phyloP scores from a whole-genome alignment of 1,139 yeast genomes.

The Diutina rugosa region DNA sequence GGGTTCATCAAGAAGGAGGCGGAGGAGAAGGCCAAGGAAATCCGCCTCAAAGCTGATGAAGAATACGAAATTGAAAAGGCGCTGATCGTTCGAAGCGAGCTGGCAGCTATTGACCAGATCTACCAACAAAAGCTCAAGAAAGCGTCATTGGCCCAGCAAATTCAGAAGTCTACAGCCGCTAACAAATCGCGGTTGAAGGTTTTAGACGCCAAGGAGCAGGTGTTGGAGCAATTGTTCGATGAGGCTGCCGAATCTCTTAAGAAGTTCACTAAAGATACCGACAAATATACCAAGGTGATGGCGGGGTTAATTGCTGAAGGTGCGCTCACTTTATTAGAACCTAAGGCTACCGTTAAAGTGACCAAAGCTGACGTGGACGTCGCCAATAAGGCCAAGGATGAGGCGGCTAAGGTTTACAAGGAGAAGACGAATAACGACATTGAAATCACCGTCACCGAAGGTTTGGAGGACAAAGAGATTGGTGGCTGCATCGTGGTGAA shows the following conservation, averaged over 20 bases:
- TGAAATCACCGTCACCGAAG: conserved; percentile 40
- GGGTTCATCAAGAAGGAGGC: conserved; percentile 98
- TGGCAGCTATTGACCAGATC: conserved; percentile 70
- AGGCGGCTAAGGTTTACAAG: conserved; percentile 53
- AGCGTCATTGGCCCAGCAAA: conserved; percentile 87
- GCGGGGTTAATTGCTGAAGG: conserved; percentile 79
- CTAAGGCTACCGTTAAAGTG: conserved; percentile 48
- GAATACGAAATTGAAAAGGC: conserved; percentile 98
- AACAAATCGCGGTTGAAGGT: conserved; percentile 91
- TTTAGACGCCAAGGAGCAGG: conserved; percentile 74
- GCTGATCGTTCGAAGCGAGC: conserved; percentile 83
- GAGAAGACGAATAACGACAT: conserved; percentile 41
- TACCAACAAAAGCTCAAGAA: conserved; percentile 83
- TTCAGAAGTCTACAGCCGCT: conserved; percentile 86
- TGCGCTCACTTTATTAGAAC: conserved; percentile 61
- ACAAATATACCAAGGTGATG: conserved; percentile 56
- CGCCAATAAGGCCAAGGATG: conserved; percentile 50
- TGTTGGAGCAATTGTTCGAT: conserved; percentile 62
- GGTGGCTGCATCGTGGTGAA: conserved; percentile 80
- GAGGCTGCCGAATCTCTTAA: conserved; percentile 54
- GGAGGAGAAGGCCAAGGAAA: conserved; percentile 95
- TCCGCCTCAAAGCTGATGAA: conserved; percentile 90
- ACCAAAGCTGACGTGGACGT: conserved; percentile 55
- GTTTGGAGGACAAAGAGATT: conserved; percentile 47
- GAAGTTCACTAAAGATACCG: conserved; percentile 31